Evolutionary conservation across 495 filamentous ascomycete species (phyloP).

Genomic region (Daldinia bambusicola): DNA sequence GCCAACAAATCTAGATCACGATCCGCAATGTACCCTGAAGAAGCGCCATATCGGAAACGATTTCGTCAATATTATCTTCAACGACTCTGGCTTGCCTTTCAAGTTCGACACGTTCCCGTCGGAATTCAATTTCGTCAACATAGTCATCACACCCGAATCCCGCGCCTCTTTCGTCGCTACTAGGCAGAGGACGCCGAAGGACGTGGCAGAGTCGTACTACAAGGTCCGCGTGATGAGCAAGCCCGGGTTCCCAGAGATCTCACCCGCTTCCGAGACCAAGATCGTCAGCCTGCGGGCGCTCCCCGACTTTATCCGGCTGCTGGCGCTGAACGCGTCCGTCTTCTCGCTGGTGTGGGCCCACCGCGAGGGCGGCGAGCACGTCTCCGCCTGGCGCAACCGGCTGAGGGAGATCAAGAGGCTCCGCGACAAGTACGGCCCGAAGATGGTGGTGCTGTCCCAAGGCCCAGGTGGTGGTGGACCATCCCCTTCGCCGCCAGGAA

Average conservation of each 20-base stretch:
- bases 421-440: conserved; percentile 68
- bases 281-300: conserved; percentile 82
- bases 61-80: conserved; percentile 97
- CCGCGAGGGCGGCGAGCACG: conserved; percentile 81
- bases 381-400: conserved; percentile 89
- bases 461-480: conserved; percentile 25
- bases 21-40: conserved; percentile 81
- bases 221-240: conserved; percentile 85
- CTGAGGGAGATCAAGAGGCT: conserved; percentile 85
- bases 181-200: conserved; percentile 50
- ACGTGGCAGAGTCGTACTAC: conserved; percentile 70
- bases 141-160: conserved; percentile 90
- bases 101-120: conserved; percentile 91
- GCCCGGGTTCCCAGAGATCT: conserved; percentile 87
- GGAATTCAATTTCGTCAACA: conserved; percentile 94
- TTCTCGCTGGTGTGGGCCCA: conserved; percentile 89
- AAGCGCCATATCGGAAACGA: conserved; percentile 98
- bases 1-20: conserved; percentile 82
- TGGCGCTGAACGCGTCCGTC: conserved; percentile 92
- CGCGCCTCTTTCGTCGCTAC: conserved; percentile 68
- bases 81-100: conserved; percentile 89
- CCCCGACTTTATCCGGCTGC: conserved; percentile 85
- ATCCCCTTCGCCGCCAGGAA: conserved; percentile 54
- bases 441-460: conserved; percentile 32
- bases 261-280: conserved; percentile 86